phyloP scores from a whole-genome alignment of 2,329 filamentous ascomycete genomes.

The Bertia moriformis region DNA sequence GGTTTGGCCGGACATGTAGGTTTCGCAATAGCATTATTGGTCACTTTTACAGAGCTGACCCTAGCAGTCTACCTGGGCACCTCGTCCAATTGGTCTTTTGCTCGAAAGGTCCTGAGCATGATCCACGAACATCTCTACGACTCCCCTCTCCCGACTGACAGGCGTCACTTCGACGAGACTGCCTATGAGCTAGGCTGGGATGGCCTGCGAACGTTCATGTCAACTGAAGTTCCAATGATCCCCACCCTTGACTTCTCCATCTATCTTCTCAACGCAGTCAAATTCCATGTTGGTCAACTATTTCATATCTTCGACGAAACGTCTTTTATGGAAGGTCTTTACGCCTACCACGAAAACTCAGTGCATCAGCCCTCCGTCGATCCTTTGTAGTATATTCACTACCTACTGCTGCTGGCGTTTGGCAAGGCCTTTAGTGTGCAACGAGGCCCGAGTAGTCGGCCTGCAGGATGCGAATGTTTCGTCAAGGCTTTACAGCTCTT shows the following conservation, averaged over 20 bases:
- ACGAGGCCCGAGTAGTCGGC: conserved; percentile 16
- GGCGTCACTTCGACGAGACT: conserved; percentile 31
- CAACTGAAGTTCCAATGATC: conserved; percentile 6
- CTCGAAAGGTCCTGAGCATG: conserved; percentile 29
- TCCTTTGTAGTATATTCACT: conserved; percentile 35
- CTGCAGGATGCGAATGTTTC: conserved; percentile 30
- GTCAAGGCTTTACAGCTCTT: conserved; percentile 25
- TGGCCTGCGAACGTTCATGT: conserved; percentile 16
- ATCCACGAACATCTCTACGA: conserved; percentile 29
- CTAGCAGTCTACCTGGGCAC: conserved; percentile 32
- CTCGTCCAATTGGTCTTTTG: conserved; percentile 41
- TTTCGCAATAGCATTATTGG: conserved; percentile 2
- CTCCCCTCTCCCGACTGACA: conserved; percentile 22
- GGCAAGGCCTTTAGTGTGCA: conserved; percentile 34
- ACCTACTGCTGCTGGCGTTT: conserved; percentile 35
- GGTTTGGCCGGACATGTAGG: conserved; percentile 25
- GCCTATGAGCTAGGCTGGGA: conserved; percentile 37
- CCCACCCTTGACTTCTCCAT: conserved; percentile 4
- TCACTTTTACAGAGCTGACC: conserved; percentile 2
- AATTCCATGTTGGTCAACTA: neutral
- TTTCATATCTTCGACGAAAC: conserved; percentile 23
- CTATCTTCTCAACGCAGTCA: neutral
- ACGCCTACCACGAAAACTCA: conserved; percentile 25
- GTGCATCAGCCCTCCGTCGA: conserved; percentile 13
- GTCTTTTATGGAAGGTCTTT: conserved; percentile 24